phyloP scores from a whole-genome alignment of 192 early-diverging fungal genomes.

The Rhizophagus sp. region DNA sequence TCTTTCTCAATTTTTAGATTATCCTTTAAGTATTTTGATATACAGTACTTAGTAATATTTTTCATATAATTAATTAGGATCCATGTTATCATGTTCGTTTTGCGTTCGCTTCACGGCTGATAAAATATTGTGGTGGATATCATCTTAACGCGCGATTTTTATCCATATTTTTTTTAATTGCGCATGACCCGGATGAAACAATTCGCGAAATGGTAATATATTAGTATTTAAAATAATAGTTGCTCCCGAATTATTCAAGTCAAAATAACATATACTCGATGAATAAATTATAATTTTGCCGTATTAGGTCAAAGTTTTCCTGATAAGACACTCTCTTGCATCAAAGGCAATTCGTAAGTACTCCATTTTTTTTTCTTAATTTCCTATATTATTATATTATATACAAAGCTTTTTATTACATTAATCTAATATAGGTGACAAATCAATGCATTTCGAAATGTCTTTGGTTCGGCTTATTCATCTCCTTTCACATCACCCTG shows the following conservation, averaged over 20 bases:
- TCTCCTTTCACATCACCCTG: conserved; percentile 83
- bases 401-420: neutral
- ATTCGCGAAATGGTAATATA: conserved; percentile 62
- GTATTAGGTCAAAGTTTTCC: neutral
- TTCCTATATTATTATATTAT: neutral
- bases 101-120: conserved; percentile 66
- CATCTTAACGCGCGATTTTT: conserved; percentile 71
- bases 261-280: neutral
- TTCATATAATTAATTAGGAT: conserved; percentile 54
- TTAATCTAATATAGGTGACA: conserved; percentile 25
- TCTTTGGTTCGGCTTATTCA: conserved; percentile 66
- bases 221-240: conserved; percentile 38
- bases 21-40: neutral
- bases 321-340: neutral
- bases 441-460: conserved; percentile 57
- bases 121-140: conserved; percentile 63
- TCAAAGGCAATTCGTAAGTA: conserved; percentile 10
- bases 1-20: neutral
- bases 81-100: conserved; percentile 80
- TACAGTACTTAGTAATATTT: neutral
- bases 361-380: neutral
- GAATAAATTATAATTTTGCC: neutral
- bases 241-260: neutral
- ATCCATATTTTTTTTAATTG: conserved; percentile 73
- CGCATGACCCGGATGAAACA: conserved; percentile 80